These are phyloP conservation scores for Chenopodium formosanum DNA, from an alignment of 148 eudicot species.

Conservation along the genomic window DNA sequence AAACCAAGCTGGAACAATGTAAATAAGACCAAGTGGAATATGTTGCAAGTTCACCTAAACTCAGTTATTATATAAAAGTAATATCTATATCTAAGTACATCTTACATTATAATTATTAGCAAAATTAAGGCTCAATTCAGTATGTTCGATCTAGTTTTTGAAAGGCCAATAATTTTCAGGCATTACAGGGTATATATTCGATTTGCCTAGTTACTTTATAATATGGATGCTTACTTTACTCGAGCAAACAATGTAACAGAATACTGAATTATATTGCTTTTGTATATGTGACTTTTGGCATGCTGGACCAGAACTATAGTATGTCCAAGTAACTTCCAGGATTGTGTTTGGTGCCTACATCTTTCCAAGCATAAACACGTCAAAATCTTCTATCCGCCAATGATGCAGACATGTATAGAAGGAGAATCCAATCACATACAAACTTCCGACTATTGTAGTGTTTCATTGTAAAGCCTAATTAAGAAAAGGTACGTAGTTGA, in stretches of 20 bases:
- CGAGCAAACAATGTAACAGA: not conserved
- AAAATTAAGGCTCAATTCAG: not conserved
- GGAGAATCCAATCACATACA: too few relatives aligned
- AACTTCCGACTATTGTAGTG: too few relatives aligned
- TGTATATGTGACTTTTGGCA: not conserved
- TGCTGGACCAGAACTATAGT: constrained; percentile 1
- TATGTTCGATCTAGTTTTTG: not conserved
- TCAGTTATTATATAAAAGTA: too few relatives aligned
- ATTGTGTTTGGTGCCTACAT: not conserved
- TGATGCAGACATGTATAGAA: not conserved
- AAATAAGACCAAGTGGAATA: not conserved
- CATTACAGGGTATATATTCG: not conserved
- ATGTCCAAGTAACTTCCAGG: not conserved
- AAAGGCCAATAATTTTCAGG: not conserved
- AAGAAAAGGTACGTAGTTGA: too few relatives aligned
- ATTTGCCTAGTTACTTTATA: not conserved
- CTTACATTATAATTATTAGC: too few relatives aligned
- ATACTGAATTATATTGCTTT: not conserved
- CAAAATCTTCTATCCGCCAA: not conserved
- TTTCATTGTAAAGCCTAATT: too few relatives aligned
- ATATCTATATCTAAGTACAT: too few relatives aligned
- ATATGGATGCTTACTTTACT: not conserved
- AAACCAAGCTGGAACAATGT: not conserved
- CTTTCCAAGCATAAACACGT: not conserved
- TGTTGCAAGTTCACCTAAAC: not conserved